Percentiles rank a stretch among this genome's conserved stretches.
phyloP scores from a whole-genome alignment of 345 rosid species.

The Ceriops zippeliana region DNA sequence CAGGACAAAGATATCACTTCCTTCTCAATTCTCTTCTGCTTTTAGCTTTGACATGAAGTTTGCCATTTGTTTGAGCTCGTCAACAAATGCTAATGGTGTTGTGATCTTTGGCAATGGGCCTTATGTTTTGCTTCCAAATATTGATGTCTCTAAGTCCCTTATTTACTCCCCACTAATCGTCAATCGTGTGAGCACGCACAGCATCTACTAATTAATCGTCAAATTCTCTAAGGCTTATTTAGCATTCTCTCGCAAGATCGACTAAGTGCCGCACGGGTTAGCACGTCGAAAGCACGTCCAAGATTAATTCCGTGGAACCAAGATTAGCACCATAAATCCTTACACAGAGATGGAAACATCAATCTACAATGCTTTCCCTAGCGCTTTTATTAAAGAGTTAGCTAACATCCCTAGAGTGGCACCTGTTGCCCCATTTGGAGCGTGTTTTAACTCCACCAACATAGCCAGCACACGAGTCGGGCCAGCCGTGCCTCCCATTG shows the following conservation, averaged over 20 bases:
- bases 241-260: too few relatives aligned
- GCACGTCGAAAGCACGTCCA: too few relatives aligned
- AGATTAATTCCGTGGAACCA: too few relatives aligned
- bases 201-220: too few relatives aligned
- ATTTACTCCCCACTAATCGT: not conserved
- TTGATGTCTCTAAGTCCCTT: not conserved
- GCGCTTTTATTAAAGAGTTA: not conserved
- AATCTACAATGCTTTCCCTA: not conserved
- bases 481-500: slow-evolving; percentile 4
- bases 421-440: not conserved
- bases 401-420: not conserved
- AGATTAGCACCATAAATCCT: not conserved
- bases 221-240: too few relatives aligned
- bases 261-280: too few relatives aligned
- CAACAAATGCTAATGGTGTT: not conserved
- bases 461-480: not conserved
- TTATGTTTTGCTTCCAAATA: not conserved
- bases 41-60: not conserved
- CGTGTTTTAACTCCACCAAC: not conserved
- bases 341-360: not conserved
- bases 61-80: not conserved
- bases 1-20: slow-evolving; percentile 2
- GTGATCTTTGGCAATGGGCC: not conserved
- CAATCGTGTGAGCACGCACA: not conserved
- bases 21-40: not conserved